Evolutionary conservation across 2,329 filamentous ascomycete species (phyloP).

Genomic region (Nannizziopsis barbatae): DNA sequence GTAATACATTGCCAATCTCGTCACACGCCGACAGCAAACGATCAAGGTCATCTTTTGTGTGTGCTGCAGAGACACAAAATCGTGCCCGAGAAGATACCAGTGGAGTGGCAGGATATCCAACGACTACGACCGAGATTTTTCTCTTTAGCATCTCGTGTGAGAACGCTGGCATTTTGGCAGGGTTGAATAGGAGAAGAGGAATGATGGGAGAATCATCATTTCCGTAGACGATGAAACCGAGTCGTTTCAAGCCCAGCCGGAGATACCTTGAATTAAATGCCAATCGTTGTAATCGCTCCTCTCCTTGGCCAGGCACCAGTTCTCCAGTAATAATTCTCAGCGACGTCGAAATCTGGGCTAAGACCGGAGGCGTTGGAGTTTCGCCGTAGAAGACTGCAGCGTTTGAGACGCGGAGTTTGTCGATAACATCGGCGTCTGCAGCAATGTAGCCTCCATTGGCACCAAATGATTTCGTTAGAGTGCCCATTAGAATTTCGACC

Average conservation of each 20-base stretch:
- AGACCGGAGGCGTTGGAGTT: constrained; percentile 71
- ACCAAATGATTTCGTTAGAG: constrained; percentile 94
- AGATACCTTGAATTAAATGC: constrained; percentile 98
- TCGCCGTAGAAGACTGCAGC: constrained; percentile 80
- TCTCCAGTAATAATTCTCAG: constrained; percentile 85
- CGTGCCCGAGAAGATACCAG: constrained; percentile 88
- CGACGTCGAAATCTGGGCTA: constrained; percentile 81
- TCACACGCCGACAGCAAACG: constrained; percentile 79
- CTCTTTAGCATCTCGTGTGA: constrained; percentile 97
- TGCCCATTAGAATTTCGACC: constrained; percentile 95
- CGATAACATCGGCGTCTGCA: constrained; percentile 78
- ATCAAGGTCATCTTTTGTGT: constrained; percentile 97
- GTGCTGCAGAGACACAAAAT: constrained; percentile 89
- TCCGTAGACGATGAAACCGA: constrained; percentile 92
- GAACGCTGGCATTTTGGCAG: constrained; percentile 97
- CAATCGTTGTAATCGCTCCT: constrained; percentile 88
- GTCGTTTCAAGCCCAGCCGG: constrained; percentile 89
- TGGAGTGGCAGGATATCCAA: constrained; percentile 92
- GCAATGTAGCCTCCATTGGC: constrained; percentile 95
- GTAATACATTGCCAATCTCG: constrained; percentile 79
- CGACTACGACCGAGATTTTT: constrained; percentile 94
- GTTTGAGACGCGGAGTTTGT: constrained; percentile 78
- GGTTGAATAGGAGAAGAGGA: constrained; percentile 87
- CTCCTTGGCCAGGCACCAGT: constrained; percentile 76
- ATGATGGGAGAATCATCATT: constrained; percentile 98